Evolutionary conservation across 257 asterid genomes (phyloP).

Genomic region (Solanum pennellii): DNA sequence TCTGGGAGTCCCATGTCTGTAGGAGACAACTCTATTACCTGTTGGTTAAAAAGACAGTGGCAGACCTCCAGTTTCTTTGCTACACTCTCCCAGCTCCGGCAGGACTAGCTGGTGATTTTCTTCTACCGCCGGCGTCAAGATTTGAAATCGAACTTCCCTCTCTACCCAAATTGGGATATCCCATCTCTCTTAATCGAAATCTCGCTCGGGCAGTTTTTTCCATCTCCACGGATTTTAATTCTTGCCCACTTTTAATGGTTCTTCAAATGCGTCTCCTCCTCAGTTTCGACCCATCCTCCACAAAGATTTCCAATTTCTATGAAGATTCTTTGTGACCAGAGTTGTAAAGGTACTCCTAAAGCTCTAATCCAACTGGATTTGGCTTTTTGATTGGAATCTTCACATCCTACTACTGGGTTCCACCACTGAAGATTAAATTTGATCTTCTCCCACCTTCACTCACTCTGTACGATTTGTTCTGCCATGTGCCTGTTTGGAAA

Average conservation of each 20-base stretch:
- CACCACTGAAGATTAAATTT: not conserved
- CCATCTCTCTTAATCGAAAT: not conserved
- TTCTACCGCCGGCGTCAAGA: not conserved
- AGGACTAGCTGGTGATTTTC: not conserved
- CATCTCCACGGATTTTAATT: not conserved
- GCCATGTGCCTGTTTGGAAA: not conserved
- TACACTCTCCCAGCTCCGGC: not conserved
- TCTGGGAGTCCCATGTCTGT: not conserved
- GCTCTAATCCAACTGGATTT: not conserved
- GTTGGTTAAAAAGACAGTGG: not conserved
- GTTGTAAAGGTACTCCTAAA: not conserved
- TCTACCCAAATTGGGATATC: not conserved
- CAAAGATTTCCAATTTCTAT: not conserved
- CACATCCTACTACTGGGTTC: not conserved
- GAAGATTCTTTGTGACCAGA: not conserved
- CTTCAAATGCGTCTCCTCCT: not conserved
- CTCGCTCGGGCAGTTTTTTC: not conserved
- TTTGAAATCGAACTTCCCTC: not conserved
- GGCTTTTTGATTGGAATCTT: not conserved
- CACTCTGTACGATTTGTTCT: not conserved
- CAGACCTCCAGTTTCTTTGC: not conserved
- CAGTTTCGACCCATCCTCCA: not conserved
- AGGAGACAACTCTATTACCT: not conserved
- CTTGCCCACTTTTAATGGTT: not conserved
- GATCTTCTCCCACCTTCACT: not conserved